Evolutionary conservation across 805 yeast species (phyloP).

Genomic region (Suhomyces emberorum): DNA sequence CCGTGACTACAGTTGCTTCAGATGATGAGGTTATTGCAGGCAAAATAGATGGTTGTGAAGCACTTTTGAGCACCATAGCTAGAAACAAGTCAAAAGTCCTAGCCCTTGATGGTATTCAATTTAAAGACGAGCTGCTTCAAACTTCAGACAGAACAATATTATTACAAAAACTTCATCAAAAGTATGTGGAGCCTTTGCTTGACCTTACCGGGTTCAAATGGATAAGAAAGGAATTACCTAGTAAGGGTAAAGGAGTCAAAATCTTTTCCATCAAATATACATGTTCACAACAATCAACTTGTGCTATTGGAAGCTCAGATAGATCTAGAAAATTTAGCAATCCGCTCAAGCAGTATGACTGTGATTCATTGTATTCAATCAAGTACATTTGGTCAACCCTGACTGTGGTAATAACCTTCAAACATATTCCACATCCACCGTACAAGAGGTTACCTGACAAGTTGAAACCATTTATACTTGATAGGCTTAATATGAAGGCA

Average conservation of each 20-base stretch:
- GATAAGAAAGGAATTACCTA: constrained; percentile 17
- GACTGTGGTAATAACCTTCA: constrained; percentile 12
- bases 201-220: constrained; percentile 15
- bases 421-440: constrained; percentile 13
- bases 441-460: constrained; percentile 16
- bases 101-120: not conserved
- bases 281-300: constrained; percentile 14
- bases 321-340: constrained; percentile 4
- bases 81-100: not conserved
- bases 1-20: constrained; percentile 1
- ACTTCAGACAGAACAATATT: not conserved
- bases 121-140: not conserved
- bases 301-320: not conserved
- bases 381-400: constrained; percentile 15
- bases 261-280: constrained; percentile 15
- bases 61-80: not conserved
- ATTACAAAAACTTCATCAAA: constrained; percentile 8
- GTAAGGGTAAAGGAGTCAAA: constrained; percentile 16
- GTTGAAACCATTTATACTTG: constrained; percentile 14
- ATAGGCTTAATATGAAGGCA: constrained; percentile 16
- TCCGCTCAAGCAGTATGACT: constrained; percentile 15
- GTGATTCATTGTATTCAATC: constrained; percentile 14
- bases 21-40: not conserved
- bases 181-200: constrained; percentile 15
- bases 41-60: not conserved